Evolutionary conservation across 2,329 filamentous ascomycete species (phyloP).

Genomic region (Sclerotinia glacialis): DNA sequence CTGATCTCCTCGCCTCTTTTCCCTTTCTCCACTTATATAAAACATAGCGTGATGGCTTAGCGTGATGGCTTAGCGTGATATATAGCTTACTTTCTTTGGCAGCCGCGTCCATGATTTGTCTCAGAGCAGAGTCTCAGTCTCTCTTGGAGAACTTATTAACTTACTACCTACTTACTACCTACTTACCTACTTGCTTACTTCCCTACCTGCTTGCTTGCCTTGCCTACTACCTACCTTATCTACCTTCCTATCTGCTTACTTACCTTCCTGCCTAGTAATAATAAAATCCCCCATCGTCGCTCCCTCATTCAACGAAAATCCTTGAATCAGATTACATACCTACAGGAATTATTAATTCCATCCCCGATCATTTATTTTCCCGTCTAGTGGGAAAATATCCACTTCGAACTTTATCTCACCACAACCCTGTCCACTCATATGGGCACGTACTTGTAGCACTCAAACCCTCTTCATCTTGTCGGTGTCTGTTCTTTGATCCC

Average conservation of each 20-base stretch:
- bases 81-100: too few species aligned
- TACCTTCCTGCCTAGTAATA: neutral
- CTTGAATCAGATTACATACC: neutral
- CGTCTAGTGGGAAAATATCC: neutral
- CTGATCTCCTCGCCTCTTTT: neutral
- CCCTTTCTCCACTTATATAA: constrained; percentile 17
- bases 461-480: neutral
- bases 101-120: constrained; percentile 6
- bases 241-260: neutral
- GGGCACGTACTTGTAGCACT: constrained; percentile 1
- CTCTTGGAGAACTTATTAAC: neutral
- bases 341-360: neutral
- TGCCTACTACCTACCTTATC: too few species aligned
- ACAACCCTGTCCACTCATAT: neutral
- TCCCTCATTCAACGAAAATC: neutral
- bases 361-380: neutral
- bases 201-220: too few species aligned
- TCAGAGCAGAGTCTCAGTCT: constrained; percentile 1
- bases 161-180: neutral
- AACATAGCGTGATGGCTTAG: constrained; percentile 20
- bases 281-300: neutral
- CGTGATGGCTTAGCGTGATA: constrained; percentile 12
- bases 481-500: neutral
- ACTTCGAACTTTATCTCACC: neutral
- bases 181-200: too few species aligned